Percentiles rank a stretch among this genome's conserved stretches.
These are phyloP conservation scores for Quercus alba DNA, from an alignment of 306 rosid genomes.

Conservation along the genomic window DNA sequence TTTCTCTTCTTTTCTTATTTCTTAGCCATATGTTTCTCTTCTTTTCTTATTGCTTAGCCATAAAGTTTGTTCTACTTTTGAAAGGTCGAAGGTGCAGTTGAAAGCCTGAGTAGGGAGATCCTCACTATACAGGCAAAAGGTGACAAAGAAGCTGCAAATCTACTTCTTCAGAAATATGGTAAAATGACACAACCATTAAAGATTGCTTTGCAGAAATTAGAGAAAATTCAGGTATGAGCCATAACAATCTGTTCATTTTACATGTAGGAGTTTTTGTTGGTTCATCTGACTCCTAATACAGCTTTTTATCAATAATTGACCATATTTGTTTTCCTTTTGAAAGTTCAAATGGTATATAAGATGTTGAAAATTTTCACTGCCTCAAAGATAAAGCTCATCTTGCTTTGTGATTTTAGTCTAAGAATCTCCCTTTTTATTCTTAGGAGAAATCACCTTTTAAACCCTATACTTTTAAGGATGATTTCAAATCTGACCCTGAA, in stretches of 20 bases:
- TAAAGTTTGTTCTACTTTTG: not conserved
- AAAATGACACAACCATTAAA: conserved; percentile 58
- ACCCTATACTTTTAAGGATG: too few relatives aligned
- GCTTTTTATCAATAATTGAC: too few relatives aligned
- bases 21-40: not conserved
- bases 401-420: too few relatives aligned
- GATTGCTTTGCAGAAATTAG: conserved; percentile 63
- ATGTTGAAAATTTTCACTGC: too few relatives aligned
- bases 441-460: too few relatives aligned
- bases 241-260: conserved; percentile 1
- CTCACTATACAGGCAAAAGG: conserved; percentile 93
- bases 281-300: too few relatives aligned
- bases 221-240: conserved; percentile 63
- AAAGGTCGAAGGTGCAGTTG: conserved; percentile 84
- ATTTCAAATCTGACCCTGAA: too few relatives aligned
- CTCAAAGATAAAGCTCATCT: too few relatives aligned
- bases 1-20: not conserved
- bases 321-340: too few relatives aligned
- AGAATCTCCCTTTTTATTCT: too few relatives aligned
- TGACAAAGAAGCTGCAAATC: conserved; percentile 75
- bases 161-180: conserved; percentile 64
- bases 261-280: too few relatives aligned
- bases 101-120: conserved; percentile 79
- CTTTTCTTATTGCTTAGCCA: not conserved
- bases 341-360: too few relatives aligned